Evolutionary conservation across 257 asterid species (phyloP).

Genomic region (Solanum phureja): DNA sequence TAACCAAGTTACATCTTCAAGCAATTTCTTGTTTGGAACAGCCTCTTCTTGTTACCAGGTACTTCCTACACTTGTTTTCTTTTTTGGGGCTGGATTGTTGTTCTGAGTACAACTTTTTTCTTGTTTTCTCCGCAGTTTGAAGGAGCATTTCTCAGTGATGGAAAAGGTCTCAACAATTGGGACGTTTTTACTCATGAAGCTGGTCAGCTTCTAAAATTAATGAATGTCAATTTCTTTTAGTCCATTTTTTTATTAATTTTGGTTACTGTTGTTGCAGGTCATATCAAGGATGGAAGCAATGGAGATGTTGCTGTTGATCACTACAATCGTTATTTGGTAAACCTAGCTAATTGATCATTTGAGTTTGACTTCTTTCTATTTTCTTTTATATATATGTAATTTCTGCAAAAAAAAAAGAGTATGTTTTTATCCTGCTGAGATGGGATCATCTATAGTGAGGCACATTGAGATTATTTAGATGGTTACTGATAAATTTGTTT

Average conservation of each 20-base stretch:
- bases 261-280: constrained; percentile 5
- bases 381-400: background rate
- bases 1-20: constrained; percentile 12
- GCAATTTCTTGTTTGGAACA: constrained; percentile 40
- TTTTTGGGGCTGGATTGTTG: background rate
- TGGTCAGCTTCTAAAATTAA: too few species aligned
- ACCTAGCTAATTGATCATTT: background rate
- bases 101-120: background rate
- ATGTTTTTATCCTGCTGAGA: background rate
- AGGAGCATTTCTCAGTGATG: too few species aligned
- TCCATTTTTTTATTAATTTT: background rate
- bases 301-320: constrained; percentile 49
- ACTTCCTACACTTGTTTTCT: background rate
- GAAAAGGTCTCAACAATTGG: too few species aligned
- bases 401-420: background rate
- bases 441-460: background rate
- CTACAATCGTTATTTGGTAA: constrained; percentile 37
- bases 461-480: background rate
- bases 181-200: too few species aligned
- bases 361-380: background rate
- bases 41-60: constrained; percentile 67
- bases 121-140: too few species aligned
- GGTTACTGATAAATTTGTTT: background rate
- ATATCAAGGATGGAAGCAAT: constrained; percentile 35
- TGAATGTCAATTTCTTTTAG: too few species aligned